Conservation (phyloP, 306 rosid species). For the Dryas octopetala region DNA sequence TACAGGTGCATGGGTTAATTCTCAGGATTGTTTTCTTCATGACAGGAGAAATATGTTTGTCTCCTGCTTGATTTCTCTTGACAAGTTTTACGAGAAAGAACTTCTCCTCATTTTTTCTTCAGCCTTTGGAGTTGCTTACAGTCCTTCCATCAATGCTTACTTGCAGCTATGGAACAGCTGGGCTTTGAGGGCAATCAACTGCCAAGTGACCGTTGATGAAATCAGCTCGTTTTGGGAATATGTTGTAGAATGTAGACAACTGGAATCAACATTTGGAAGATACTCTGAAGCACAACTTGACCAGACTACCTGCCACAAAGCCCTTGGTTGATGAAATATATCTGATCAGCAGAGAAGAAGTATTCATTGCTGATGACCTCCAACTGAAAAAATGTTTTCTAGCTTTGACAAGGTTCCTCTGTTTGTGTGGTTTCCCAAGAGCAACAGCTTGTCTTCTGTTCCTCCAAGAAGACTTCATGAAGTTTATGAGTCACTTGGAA, state of each 20-base stretch:
- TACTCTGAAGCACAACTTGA: background rate
- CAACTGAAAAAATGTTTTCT: slow-evolving; percentile 15
- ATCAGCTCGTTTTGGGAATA: slow-evolving; percentile 6
- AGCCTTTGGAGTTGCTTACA: slow-evolving; percentile 16
- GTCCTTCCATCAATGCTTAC: slow-evolving; percentile 21
- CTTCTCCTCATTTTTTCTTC: slow-evolving; percentile 26
- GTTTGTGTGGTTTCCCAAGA: slow-evolving; percentile 22
- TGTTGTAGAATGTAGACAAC: background rate
- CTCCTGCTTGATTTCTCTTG: slow-evolving; percentile 13
- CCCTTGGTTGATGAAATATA: background rate
- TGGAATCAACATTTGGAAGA: slow-evolving; percentile 10
- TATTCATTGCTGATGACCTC: slow-evolving; percentile 26
- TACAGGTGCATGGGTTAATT: slow-evolving; percentile 20
- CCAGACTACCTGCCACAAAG: slow-evolving; percentile 12
- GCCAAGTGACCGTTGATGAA: slow-evolving; percentile 7
- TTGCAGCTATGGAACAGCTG: slow-evolving; percentile 26
- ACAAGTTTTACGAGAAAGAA: background rate
- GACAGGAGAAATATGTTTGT: slow-evolving; percentile 14
- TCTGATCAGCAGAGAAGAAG: slow-evolving; percentile 18
- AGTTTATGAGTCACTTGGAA: slow-evolving; percentile 19
- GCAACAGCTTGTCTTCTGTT: background rate
- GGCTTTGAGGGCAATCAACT: background rate
- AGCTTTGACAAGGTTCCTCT: slow-evolving; percentile 5
- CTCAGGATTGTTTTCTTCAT: slow-evolving; percentile 20
- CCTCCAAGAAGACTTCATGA: background rate